Base-by-base conservation (phyloP, 768 basidiomycete species). In the Rhizopogon vesiculosus region DNA sequence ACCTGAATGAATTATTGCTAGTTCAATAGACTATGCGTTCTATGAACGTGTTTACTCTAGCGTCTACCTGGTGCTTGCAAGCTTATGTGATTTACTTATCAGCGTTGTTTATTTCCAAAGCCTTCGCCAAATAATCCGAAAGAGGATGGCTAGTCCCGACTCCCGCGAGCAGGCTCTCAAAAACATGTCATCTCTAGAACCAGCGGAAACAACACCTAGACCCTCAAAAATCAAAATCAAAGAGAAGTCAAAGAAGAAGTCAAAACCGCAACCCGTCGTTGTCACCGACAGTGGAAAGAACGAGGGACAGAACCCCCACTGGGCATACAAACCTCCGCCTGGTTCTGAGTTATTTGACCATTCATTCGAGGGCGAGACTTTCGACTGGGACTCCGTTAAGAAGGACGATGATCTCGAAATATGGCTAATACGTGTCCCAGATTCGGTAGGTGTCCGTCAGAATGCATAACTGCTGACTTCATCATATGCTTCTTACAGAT, bases 371-470 rank as follows among this genome's bases (percentile, higher is more conserved):
- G 57, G 7, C 2, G 73, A 74, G 1, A 74, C 76, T 3, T 87
- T 87, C 61, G 88, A 89, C 61, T 91, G 87, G 87, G 85, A 86
- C 55, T 69, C 72, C 6, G 57, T 91, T 5, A 74, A 80, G 10
- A 69, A 79, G 49, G 76, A 85, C 28, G 67, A 73, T 0, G 80
- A 89, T 56, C 62, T 82, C 9, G 88, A 91, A 60, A 61, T 91
- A 8, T 90, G 87, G 81, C 69, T 89, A 12, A 78, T 91, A 38
- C 80, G 89, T 10, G 79, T 83, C 15, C 89, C 89, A 22, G 81
- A 85, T 12, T 77, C 77, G 40, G 89, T 90, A 64, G 22, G 48
- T 15, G 0, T 38, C 35, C 56, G 86, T 73, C 13, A 19, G 28
- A n/a, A 22, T 43, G 18, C 38, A 22, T 48, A 19, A n/a, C 33